Evolutionary conservation across 2,329 filamentous ascomycete genomes (phyloP).

Genomic region (Domatiomyces globalis): DNA sequence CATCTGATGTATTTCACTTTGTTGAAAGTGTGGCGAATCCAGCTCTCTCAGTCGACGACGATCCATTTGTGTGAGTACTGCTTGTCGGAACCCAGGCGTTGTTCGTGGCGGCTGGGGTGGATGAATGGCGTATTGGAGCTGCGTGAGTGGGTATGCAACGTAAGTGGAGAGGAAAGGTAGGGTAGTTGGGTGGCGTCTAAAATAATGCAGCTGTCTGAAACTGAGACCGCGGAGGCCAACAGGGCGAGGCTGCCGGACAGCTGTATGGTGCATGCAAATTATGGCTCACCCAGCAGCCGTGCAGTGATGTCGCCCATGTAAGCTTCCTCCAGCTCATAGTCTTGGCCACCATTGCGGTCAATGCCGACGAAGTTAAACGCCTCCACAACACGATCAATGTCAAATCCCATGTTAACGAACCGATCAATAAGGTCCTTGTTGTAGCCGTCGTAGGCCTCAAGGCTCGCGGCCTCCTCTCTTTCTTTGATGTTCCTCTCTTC

Average conservation of each 20-base stretch:
- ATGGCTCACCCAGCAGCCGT: constrained; percentile 65
- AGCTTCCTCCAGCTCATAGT: constrained; percentile 77
- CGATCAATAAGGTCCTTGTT: constrained; percentile 68
- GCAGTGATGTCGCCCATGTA: constrained; percentile 86
- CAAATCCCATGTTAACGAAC: constrained; percentile 85
- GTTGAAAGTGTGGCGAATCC: background rate
- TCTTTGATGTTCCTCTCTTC: constrained; percentile 34
- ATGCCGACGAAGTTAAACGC: constrained; percentile 73
- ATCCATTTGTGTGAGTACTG: background rate
- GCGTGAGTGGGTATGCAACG: background rate
- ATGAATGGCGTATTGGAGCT: background rate
- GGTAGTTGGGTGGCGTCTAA: background rate
- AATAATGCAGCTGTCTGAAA: background rate
- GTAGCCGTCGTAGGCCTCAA: constrained; percentile 65
- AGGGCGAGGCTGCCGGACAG: background rate
- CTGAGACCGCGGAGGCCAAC: background rate
- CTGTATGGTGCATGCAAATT: constrained; percentile 11
- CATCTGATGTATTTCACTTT: background rate
- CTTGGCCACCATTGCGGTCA: constrained; percentile 59
- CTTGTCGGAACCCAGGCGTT: background rate
- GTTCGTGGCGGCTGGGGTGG: background rate
- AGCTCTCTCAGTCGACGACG: background rate
- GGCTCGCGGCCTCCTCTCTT: constrained; percentile 40
- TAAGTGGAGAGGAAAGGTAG: background rate
- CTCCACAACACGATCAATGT: constrained; percentile 69